Percentiles rank a stretch among this genome's conserved stretches.
phyloP scores from a whole-genome alignment of 192 early-diverging fungal genomes.

The Phlyctochytrium planicorne region DNA sequence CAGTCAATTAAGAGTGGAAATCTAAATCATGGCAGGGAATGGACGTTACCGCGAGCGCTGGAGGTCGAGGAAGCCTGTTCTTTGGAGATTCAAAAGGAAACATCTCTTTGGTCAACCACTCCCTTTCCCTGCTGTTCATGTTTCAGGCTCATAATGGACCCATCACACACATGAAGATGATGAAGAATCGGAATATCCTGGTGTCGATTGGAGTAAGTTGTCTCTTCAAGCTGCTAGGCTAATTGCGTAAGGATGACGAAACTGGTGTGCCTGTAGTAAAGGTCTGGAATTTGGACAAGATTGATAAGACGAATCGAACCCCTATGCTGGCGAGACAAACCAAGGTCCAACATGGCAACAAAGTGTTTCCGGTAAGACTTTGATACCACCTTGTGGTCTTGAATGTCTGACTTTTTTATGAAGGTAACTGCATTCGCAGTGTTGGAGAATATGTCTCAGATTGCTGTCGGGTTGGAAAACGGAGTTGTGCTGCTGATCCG shows the following conservation, averaged over 20 bases:
- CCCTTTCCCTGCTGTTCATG: constrained; percentile 27
- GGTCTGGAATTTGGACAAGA: constrained; percentile 81
- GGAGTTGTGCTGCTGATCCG: constrained; percentile 83
- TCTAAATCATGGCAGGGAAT: constrained; percentile 29
- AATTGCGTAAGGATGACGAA: constrained; percentile 39
- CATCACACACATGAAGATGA: constrained; percentile 80
- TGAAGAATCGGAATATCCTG: constrained; percentile 75
- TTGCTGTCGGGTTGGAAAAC: constrained; percentile 90
- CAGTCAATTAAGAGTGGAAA: constrained; percentile 6
- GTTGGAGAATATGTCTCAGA: constrained; percentile 76
- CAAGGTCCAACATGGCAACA: constrained; percentile 65
- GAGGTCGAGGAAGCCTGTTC: constrained; percentile 54
- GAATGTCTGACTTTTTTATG: neutral
- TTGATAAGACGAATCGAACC: constrained; percentile 42
- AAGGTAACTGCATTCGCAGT: constrained; percentile 70
- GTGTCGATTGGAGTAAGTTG: constrained; percentile 74
- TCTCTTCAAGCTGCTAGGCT: constrained; percentile 2
- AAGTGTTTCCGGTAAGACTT: constrained; percentile 60
- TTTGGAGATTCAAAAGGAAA: constrained; percentile 41
- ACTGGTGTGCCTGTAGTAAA: constrained; percentile 61
- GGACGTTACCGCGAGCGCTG: constrained; percentile 44
- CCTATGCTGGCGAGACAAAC: constrained; percentile 63
- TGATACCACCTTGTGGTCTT: neutral
- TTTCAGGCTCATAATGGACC: constrained; percentile 46
- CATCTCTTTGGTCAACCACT: constrained; percentile 35